Conservation (phyloP, 164 flowering plant genomes). For the Vitis riparia region DNA sequence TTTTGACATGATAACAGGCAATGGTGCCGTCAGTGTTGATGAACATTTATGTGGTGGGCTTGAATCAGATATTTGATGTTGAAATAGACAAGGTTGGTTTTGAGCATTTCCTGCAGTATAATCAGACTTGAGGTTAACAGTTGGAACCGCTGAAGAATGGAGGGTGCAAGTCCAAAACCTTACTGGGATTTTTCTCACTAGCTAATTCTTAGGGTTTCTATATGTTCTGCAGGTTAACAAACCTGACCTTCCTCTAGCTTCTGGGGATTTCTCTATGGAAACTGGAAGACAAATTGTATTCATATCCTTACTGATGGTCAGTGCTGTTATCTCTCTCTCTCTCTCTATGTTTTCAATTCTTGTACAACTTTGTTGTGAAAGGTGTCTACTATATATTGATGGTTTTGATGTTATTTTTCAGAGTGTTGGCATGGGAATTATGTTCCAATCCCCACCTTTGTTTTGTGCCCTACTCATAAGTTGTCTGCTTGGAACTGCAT, state of each 20-base stretch:
- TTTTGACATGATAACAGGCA: conserved; percentile 24
- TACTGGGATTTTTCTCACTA: no score
- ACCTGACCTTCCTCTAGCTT: conserved; percentile 53
- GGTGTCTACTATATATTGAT: neutral
- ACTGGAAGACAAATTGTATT: conserved; percentile 37
- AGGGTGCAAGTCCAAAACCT: no score
- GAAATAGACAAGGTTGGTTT: conserved; percentile 46
- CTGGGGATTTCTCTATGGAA: conserved; percentile 46
- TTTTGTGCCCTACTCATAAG: conserved; percentile 36
- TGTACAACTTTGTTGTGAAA: no score
- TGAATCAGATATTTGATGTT: conserved; percentile 42
- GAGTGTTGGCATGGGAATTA: conserved; percentile 42
- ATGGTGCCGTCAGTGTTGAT: conserved; percentile 37
- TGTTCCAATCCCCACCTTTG: conserved; percentile 40
- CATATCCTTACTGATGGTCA: conserved; percentile 33
- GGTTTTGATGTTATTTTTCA: conserved; percentile 15
- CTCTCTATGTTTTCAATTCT: neutral
- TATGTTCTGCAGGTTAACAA: conserved; percentile 40
- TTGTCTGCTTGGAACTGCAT: conserved; percentile 47
- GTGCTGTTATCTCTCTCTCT: neutral
- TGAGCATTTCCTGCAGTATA: no score
- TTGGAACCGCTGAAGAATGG: no score
- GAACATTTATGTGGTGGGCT: conserved; percentile 46
- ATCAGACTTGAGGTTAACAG: no score
- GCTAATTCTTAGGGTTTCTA: neutral